Conservation (phyloP, 2,329 filamentous ascomycete genomes). For the Coleophoma crateriformis region DNA sequence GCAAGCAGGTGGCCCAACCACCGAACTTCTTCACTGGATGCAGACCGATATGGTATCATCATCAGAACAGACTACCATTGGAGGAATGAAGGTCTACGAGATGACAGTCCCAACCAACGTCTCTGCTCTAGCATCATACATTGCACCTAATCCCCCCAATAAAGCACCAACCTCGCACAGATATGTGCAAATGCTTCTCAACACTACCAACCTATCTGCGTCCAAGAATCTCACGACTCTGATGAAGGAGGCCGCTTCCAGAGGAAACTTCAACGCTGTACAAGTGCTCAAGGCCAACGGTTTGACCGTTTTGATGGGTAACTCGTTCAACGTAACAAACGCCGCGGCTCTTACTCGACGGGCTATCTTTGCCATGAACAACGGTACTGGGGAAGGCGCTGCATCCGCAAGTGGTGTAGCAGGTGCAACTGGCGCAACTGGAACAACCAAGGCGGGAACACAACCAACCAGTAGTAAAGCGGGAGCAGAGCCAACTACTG, state of each 20-base stretch:
- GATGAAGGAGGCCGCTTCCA: slow-evolving; percentile 2
- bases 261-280: slow-evolving; percentile 14
- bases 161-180: slow-evolving; percentile 17
- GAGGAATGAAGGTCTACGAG: slow-evolving; percentile 14
- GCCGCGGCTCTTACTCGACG: not conserved
- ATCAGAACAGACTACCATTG: slow-evolving; percentile 13
- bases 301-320: slow-evolving; percentile 12
- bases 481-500: no score
- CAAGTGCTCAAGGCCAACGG: slow-evolving; percentile 10
- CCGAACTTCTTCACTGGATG: slow-evolving; percentile 23
- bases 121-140: slow-evolving; percentile 16
- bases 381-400: not conserved
- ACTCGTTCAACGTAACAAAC: slow-evolving; percentile 20
- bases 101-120: slow-evolving; percentile 14
- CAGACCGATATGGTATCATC: slow-evolving; percentile 19
- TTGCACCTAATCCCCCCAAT: slow-evolving; percentile 18
- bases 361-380: not conserved
- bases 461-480: no score
- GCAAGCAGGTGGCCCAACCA: slow-evolving; percentile 10
- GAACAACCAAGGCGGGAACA: not conserved
- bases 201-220: slow-evolving; percentile 12
- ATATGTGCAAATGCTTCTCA: slow-evolving; percentile 20
- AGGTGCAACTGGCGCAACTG: not conserved
- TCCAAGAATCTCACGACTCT: slow-evolving; percentile 5
- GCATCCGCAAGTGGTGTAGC: not conserved